Conservation (phyloP, 2,329 filamentous ascomycete species). For the Calonectria naviculata region DNA sequence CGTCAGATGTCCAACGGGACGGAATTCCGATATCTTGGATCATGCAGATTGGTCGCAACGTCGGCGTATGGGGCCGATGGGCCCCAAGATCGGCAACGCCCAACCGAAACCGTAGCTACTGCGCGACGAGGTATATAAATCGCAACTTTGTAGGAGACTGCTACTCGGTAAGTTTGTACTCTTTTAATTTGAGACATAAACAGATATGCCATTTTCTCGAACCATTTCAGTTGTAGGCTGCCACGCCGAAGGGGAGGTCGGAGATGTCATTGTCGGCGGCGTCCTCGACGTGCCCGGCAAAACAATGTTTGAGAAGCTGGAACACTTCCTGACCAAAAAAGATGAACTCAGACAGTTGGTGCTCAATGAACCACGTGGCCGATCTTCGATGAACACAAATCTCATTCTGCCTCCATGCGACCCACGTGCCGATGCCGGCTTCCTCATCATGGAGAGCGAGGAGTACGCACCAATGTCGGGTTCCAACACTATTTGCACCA, state of each 20-base stretch:
- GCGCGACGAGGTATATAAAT: neutral
- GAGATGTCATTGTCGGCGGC: slow-evolving; percentile 61
- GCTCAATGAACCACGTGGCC: slow-evolving; percentile 58
- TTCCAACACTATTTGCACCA: slow-evolving; percentile 55
- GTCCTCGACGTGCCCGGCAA: slow-evolving; percentile 55
- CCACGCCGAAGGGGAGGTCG: slow-evolving; percentile 56
- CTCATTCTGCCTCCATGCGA: slow-evolving; percentile 56
- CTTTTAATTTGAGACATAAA: neutral
- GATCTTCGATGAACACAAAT: slow-evolving; percentile 52
- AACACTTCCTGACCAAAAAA: slow-evolving; percentile 50
- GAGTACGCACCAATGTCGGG: slow-evolving; percentile 55
- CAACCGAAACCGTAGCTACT: neutral
- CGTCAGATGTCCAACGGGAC: neutral
- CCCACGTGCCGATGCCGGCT: slow-evolving; percentile 55
- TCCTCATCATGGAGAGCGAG: slow-evolving; percentile 59
- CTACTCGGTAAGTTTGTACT: too few species aligned
- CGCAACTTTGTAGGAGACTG: too few species aligned
- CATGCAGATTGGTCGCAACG: neutral
- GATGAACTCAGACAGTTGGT: slow-evolving; percentile 55
- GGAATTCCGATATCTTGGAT: neutral
- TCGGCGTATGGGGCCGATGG: neutral
- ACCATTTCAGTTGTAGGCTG: slow-evolving; percentile 47
- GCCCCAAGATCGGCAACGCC: neutral
- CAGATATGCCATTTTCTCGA: neutral
- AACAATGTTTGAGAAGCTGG: slow-evolving; percentile 61